Conservation (phyloP, 108 stramenopile genomes). For the Mediolabrus comicus region DNA sequence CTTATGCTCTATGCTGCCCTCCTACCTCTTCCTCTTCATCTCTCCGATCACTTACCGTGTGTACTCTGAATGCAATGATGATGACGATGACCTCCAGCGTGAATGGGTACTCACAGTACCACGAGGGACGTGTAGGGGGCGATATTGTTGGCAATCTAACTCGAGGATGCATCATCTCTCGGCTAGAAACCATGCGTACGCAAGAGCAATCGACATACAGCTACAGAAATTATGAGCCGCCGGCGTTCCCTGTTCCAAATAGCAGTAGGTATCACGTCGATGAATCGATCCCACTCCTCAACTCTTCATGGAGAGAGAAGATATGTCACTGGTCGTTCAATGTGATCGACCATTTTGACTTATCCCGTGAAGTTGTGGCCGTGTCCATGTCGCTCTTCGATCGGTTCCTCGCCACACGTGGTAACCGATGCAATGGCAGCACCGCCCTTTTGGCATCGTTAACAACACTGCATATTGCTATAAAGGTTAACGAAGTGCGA, state of each 20-base stretch:
- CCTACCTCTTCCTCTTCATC: background rate
- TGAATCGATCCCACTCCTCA: constrained; percentile 25
- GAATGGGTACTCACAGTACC: constrained; percentile 41
- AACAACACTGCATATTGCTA: constrained; percentile 74
- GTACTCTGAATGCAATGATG: too few relatives aligned
- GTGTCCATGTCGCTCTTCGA: constrained; percentile 71
- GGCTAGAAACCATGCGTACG: constrained; percentile 29
- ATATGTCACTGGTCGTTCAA: constrained; percentile 83
- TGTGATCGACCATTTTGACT: constrained; percentile 83
- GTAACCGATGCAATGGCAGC: constrained; percentile 64
- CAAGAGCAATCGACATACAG: constrained; percentile 38
- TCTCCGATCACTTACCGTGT: background rate
- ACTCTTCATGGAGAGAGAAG: constrained; percentile 72
- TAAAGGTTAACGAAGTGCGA: constrained; percentile 70
- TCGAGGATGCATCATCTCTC: constrained; percentile 39
- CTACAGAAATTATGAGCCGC: constrained; percentile 12
- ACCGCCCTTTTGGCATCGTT: constrained; percentile 65
- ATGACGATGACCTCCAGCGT: constrained; percentile 2
- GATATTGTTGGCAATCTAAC: constrained; percentile 46
- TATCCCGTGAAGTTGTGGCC: constrained; percentile 75
- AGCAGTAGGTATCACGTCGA: background rate
- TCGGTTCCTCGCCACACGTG: constrained; percentile 68
- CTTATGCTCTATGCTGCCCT: background rate
- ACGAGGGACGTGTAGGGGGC: constrained; percentile 43
- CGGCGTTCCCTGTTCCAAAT: constrained; percentile 5